Conservation (phyloP, 208 protist species). For the Naegleria fowleri region DNA sequence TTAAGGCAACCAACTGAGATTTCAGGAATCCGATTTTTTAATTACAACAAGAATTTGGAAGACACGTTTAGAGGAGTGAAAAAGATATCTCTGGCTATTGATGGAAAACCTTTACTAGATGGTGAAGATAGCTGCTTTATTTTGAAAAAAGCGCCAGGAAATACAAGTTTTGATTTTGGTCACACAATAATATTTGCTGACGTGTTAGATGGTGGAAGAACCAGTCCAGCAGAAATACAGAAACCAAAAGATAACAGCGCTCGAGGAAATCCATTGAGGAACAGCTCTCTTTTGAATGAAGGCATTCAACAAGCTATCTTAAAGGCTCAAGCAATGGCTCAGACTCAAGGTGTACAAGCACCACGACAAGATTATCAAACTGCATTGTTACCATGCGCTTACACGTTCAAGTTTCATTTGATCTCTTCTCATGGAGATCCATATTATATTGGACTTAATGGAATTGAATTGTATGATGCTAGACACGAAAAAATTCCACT, state of each 20-base stretch:
- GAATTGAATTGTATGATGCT: slow-evolving; percentile 53
- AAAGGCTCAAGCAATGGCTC: background rate
- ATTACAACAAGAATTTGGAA: slow-evolving; percentile 23
- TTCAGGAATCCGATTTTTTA: background rate
- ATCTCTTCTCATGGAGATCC: slow-evolving; percentile 53
- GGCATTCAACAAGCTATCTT: slow-evolving; percentile 24
- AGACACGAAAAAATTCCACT: slow-evolving; percentile 34
- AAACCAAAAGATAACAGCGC: background rate
- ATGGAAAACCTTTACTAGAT: background rate
- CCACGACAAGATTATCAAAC: slow-evolving; percentile 28
- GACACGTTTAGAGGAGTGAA: slow-evolving; percentile 21
- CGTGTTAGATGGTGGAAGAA: background rate
- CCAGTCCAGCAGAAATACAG: background rate
- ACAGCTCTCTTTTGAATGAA: slow-evolving; percentile 15
- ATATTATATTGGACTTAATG: slow-evolving; percentile 59
- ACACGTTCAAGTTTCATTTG: slow-evolving; percentile 45
- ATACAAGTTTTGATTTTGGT: slow-evolving; percentile 35
- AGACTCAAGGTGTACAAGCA: background rate
- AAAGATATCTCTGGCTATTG: background rate
- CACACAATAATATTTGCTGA: slow-evolving; percentile 30
- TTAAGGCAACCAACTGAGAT: slow-evolving; percentile 43
- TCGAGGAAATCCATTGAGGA: background rate
- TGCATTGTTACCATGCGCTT: slow-evolving; percentile 34
- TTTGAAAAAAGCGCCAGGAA: slow-evolving; percentile 30
- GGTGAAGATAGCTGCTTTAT: background rate